phyloP scores from a whole-genome alignment of 345 rosid genomes.

The Pistacia atlantica region DNA sequence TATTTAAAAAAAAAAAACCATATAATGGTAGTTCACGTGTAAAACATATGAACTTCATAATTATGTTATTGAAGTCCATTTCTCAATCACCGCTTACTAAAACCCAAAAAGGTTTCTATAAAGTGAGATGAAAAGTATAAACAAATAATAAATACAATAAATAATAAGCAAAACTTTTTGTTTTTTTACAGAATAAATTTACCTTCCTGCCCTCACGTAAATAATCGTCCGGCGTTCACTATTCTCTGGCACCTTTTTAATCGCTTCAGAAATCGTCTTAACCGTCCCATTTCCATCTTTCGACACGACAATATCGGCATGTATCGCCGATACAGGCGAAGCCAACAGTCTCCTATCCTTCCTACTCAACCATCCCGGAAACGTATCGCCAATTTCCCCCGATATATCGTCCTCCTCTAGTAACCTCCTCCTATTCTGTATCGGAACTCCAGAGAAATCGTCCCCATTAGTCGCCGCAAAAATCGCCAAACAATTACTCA shows the following conservation, averaged over 20 bases:
- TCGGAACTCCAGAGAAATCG: constrained; percentile 86
- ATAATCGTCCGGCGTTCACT: constrained; percentile 74
- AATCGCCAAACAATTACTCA: constrained; percentile 87
- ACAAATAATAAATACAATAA: not conserved
- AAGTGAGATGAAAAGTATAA: not conserved
- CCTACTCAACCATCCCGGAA: constrained; percentile 71
- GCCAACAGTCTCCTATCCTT: constrained; percentile 60
- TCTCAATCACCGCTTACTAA: too few relatives aligned
- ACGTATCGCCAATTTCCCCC: constrained; percentile 27
- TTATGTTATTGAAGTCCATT: not conserved
- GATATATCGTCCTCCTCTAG: constrained; percentile 25
- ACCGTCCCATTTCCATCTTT: constrained; percentile 81
- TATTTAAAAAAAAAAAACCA: not conserved
- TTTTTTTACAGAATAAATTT: constrained; percentile 12
- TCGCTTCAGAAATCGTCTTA: constrained; percentile 84
- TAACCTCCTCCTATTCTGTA: constrained; percentile 74
- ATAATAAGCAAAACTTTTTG: not conserved
- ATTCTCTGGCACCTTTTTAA: constrained; percentile 80
- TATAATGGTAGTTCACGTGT: not conserved
- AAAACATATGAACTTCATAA: not conserved
- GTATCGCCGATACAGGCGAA: constrained; percentile 58
- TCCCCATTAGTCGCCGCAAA: constrained; percentile 48
- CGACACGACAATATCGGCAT: constrained; percentile 86
- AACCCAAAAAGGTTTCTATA: not conserved
- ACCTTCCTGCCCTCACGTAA: constrained; percentile 96